Evolutionary conservation across 2,329 filamentous ascomycete species (phyloP).

Genomic region (Chaetomium globosum): DNA sequence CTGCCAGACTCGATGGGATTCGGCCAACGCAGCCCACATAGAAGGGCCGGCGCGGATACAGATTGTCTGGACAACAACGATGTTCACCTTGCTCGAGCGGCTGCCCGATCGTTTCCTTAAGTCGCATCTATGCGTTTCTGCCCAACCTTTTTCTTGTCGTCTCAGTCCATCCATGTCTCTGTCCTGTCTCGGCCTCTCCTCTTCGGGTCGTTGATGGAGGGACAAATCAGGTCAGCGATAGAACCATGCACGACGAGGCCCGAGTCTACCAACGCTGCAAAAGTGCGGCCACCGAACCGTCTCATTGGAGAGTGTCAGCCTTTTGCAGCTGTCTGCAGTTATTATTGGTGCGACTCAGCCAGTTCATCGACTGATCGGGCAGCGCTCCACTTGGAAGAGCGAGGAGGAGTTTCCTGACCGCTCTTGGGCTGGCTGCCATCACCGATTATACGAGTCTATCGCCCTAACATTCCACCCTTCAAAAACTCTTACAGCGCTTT

Average conservation of each 20-base stretch:
- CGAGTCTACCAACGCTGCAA: constrained; percentile 29
- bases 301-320: constrained; percentile 36
- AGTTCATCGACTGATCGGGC: constrained; percentile 20
- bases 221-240: constrained; percentile 28
- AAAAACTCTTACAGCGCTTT: too few species aligned
- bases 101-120: constrained; percentile 20
- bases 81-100: constrained; percentile 11
- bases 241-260: constrained; percentile 33
- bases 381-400: constrained; percentile 6
- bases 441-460: neutral
- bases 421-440: neutral
- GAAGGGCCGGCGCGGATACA: neutral
- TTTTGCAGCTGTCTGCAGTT: constrained; percentile 35
- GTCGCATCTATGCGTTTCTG: constrained; percentile 36
- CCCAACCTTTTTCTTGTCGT: constrained; percentile 29
- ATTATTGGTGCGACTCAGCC: constrained; percentile 35
- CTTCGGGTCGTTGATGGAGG: neutral
- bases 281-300: constrained; percentile 21
- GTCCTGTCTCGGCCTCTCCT: constrained; percentile 18
- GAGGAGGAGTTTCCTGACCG: constrained; percentile 9
- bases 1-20: constrained; percentile 1
- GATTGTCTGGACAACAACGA: constrained; percentile 5
- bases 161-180: constrained; percentile 1
- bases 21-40: neutral
- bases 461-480: neutral